Evolutionary conservation across 371 early-diverging fungal genomes (phyloP).

Genomic region (Lichtheimia ornata): DNA sequence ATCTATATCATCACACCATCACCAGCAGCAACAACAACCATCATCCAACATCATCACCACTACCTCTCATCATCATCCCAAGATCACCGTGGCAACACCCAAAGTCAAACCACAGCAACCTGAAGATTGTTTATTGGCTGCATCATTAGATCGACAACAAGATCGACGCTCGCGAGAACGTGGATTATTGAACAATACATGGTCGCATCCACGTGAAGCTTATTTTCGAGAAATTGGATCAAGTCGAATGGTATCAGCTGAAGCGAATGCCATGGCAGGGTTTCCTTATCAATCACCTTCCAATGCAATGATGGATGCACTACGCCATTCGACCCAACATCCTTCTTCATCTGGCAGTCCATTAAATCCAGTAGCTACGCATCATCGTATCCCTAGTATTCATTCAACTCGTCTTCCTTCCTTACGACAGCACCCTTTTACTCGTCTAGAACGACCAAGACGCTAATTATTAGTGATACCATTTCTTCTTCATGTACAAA

Average conservation of each 20-base stretch:
- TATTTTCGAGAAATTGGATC: constrained; percentile 8
- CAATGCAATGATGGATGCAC: constrained; percentile 6
- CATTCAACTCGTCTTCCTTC: constrained; percentile 6
- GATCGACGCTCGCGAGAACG: background rate
- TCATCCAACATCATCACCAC: background rate
- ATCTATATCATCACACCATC: background rate
- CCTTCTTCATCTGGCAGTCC: constrained; percentile 1
- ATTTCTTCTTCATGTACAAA: too few species aligned
- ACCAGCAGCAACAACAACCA: background rate
- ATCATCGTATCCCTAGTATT: constrained; percentile 13
- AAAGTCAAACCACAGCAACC: constrained; percentile 1
- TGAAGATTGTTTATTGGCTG: constrained; percentile 6
- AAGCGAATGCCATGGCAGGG: background rate
- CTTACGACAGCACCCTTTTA: background rate
- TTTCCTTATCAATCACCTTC: constrained; percentile 12
- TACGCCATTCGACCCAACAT: background rate
- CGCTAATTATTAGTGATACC: too few species aligned
- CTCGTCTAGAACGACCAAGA: too few species aligned
- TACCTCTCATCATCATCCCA: background rate
- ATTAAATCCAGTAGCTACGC: constrained; percentile 8
- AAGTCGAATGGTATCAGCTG: constrained; percentile 7
- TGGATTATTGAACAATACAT: background rate
- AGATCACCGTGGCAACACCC: background rate
- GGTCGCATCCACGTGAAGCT: constrained; percentile 9
- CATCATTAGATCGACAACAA: constrained; percentile 2